Conservation (phyloP, 2,329 filamentous ascomycete genomes). For the Ceratocystis albifundus region DNA sequence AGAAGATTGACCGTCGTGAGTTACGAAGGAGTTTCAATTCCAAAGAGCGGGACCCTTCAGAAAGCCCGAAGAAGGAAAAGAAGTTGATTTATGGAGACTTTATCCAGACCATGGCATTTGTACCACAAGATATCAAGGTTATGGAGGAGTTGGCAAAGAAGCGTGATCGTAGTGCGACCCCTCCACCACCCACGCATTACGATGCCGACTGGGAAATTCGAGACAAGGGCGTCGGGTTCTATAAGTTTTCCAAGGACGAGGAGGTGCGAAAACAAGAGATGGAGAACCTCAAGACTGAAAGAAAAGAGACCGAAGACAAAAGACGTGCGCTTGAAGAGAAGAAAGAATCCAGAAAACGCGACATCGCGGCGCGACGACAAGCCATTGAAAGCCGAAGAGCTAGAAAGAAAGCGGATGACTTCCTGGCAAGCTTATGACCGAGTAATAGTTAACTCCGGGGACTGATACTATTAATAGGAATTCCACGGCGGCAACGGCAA, state of each 20-base stretch:
- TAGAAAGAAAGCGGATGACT: constrained; percentile 59
- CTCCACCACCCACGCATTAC: constrained; percentile 72
- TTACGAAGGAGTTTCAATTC: not conserved
- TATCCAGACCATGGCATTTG: constrained; percentile 74
- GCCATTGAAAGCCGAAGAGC: constrained; percentile 50
- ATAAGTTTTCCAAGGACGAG: constrained; percentile 71
- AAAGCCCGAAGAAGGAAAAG: not conserved
- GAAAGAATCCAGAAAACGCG: constrained; percentile 45
- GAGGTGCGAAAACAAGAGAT: constrained; percentile 58
- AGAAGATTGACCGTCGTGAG: constrained; percentile 46
- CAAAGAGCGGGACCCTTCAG: constrained; percentile 48
- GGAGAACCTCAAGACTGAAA: constrained; percentile 55
- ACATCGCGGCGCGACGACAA: constrained; percentile 53
- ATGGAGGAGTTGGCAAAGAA: constrained; percentile 72
- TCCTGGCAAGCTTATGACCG: constrained; percentile 47
- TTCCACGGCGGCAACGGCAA: too few species aligned
- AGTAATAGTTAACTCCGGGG: not conserved
- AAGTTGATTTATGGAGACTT: constrained; percentile 63
- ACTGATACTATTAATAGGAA: not conserved
- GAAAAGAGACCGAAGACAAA: constrained; percentile 52
- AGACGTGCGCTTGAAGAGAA: constrained; percentile 41
- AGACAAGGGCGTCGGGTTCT: constrained; percentile 83
- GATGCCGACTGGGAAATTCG: constrained; percentile 73
- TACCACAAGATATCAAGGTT: constrained; percentile 55
- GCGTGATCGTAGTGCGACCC: constrained; percentile 67